A percentile compares a stretch with the other conserved stretches of the same genome.
Evolutionary conservation across 768 basidiomycete species (phyloP).

Genomic region (Lactarius hengduanensis): DNA sequence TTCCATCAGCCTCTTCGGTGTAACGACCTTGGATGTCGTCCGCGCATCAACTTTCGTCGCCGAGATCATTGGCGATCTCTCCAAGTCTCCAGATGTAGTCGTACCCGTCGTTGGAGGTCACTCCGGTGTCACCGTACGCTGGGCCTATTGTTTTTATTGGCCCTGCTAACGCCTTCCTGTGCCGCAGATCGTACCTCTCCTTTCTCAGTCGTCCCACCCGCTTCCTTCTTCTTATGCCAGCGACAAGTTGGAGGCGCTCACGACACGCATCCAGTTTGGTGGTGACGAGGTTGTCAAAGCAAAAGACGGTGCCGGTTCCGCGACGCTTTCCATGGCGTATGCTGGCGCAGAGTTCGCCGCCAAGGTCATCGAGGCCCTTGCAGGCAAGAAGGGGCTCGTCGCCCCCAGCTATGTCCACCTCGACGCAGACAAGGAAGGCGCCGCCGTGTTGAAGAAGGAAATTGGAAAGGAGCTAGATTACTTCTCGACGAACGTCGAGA

Average conservation of each 20-base stretch:
- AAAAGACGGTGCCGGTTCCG: constrained; percentile 90
- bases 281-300: constrained; percentile 99
- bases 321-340: constrained; percentile 96
- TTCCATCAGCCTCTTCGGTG: constrained; percentile 82
- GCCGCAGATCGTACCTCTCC: constrained; percentile 81
- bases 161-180: background rate
- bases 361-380: constrained; percentile 79
- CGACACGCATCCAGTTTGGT: constrained; percentile 90
- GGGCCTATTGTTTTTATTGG: background rate
- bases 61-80: constrained; percentile 65
- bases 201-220: constrained; percentile 84
- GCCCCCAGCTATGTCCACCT: constrained; percentile 84
- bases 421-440: constrained; percentile 66
- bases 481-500: constrained; percentile 87
- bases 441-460: constrained; percentile 72
- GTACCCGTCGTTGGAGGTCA: constrained; percentile 96
- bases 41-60: constrained; percentile 96
- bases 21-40: constrained; percentile 96
- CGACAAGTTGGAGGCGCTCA: constrained; percentile 54
- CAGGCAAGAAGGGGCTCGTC: constrained; percentile 85
- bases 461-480: constrained; percentile 75
- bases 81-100: constrained; percentile 57
- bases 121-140: constrained; percentile 81
- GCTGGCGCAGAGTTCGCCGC: constrained; percentile 88
- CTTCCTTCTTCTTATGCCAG: constrained; percentile 58